These are phyloP conservation scores for Tripterygium wilfordii DNA, from an alignment of 177 flowering plant genomes.

Conservation along the genomic window DNA sequence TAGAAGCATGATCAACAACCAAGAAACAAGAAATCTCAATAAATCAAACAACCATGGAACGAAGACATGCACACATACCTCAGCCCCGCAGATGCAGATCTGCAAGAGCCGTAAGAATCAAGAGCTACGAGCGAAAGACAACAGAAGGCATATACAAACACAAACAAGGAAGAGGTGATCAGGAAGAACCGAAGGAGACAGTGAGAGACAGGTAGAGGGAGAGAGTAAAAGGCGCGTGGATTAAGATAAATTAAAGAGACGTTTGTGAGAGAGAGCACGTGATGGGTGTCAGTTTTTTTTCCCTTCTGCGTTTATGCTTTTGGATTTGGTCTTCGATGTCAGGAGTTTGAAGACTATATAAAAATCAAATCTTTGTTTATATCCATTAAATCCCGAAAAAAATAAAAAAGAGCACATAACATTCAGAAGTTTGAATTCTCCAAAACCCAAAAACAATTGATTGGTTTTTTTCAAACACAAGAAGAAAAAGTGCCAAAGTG, in stretches of 20 bases:
- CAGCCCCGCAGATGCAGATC: slow-evolving; percentile 15
- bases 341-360: too few species aligned
- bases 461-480: too few species aligned
- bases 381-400: too few species aligned
- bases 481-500: too few species aligned
- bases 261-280: slow-evolving; percentile 23
- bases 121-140: not conserved
- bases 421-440: too few species aligned
- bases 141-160: not conserved
- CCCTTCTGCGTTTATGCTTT: too few species aligned
- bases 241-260: slow-evolving; percentile 17
- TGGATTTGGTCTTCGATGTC: too few species aligned
- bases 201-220: not conserved
- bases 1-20: not conserved
- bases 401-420: too few species aligned
- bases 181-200: not conserved
- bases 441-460: too few species aligned
- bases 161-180: slow-evolving; percentile 2
- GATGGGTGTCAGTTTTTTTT: slow-evolving; percentile 23
- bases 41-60: not conserved
- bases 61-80: slow-evolving; percentile 5
- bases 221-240: slow-evolving; percentile 26
- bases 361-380: too few species aligned
- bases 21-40: not conserved
- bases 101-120: slow-evolving; percentile 2